Base-by-base conservation (phyloP, 139 green algal genomes). In the Closterium sp. region DNA sequence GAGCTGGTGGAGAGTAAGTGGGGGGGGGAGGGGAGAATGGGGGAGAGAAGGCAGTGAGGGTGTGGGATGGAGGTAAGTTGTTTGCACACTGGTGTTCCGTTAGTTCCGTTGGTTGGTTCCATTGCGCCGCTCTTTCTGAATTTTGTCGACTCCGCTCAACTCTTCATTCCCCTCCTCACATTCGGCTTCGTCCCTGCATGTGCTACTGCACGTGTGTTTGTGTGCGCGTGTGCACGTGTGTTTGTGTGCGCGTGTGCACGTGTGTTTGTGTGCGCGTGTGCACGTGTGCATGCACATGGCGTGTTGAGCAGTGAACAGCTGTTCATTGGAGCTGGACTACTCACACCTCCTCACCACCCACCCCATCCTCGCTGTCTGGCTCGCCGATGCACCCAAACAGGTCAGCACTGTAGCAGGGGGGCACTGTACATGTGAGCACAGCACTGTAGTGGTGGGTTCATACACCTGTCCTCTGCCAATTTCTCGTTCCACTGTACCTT, bases 261-360 rank as follows among this genome's bases (percentile, higher is more conserved):
- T 21, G 19, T 36, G 12, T 21, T 23, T 90, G 55, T 85, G 34
- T 64, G 19, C 81, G 21, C 76, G 23, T 36, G 23, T 25, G 23
- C 33, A 6, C 35, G 10, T 30, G 23, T 91, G 25, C 28, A 36
- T 64, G 64, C 6, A 66, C 7, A 33, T 30, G 28, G 3, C 87
- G 8, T 25, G 88, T 43, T 0, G n/a, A 88, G 76, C 88, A 91
- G 88, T 66, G 76, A 86, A 86, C 30, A 33, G 12, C 25, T 87
- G 89, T 33, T 96, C 90, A 85, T 94, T 99, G 91, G 96, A 99
- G 89, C 95, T 99, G 12, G 92, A 96, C 88, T 99, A 97, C 93
- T 69, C 91, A 32, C 95, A 99, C 94, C 95, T 99, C 35, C 35
- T 92, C 28, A 19, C 90, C 32, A 34, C 88, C 23, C 76, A 93